These are phyloP conservation scores for Neoascochyta sp. DNA, from an alignment of 2,329 filamentous ascomycete species.

Conservation along the genomic window DNA sequence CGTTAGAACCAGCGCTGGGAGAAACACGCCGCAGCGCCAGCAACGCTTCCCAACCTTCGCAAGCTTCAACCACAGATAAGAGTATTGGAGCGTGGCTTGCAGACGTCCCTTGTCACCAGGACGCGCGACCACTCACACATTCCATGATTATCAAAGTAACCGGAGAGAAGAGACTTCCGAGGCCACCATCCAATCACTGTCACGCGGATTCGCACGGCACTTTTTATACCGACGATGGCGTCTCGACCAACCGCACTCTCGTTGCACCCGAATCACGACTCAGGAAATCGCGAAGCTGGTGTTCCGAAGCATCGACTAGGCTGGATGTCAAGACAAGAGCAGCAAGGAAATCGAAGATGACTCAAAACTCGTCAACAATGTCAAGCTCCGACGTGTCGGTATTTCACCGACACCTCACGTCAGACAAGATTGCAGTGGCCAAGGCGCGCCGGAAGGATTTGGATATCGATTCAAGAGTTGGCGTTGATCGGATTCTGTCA, in stretches of 20 bases:
- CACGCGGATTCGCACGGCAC: slow-evolving; percentile 21
- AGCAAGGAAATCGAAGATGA: slow-evolving; percentile 9
- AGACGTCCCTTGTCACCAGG: slow-evolving; percentile 22
- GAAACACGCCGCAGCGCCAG: slow-evolving; percentile 19
- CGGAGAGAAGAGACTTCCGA: slow-evolving; percentile 8
- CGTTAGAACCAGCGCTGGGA: slow-evolving; percentile 18
- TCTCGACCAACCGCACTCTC: slow-evolving; percentile 18
- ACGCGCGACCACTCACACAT: slow-evolving; percentile 15
- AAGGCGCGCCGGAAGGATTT: slow-evolving; percentile 25
- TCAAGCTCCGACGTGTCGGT: slow-evolving; percentile 26
- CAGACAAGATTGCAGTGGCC: slow-evolving; percentile 28
- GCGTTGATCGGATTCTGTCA: slow-evolving; percentile 27
- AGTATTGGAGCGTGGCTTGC: slow-evolving; percentile 31
- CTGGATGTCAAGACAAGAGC: slow-evolving; percentile 8
- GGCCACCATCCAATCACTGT: slow-evolving; percentile 10
- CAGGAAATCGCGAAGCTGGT: slow-evolving; percentile 22
- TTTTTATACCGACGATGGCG: slow-evolving; percentile 29
- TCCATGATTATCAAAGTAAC: slow-evolving; percentile 14
- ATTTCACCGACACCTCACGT: slow-evolving; percentile 23
- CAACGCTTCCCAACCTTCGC: slow-evolving; percentile 11
- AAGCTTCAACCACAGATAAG: slow-evolving; percentile 9
- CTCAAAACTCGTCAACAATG: slow-evolving; percentile 17
- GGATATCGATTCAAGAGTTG: slow-evolving; percentile 20
- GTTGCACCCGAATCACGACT: slow-evolving; percentile 15
- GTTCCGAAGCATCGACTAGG: slow-evolving; percentile 15